Conservation (phyloP, 1,284 basidiomycete species). For the Hemileia vastatrix region DNA sequence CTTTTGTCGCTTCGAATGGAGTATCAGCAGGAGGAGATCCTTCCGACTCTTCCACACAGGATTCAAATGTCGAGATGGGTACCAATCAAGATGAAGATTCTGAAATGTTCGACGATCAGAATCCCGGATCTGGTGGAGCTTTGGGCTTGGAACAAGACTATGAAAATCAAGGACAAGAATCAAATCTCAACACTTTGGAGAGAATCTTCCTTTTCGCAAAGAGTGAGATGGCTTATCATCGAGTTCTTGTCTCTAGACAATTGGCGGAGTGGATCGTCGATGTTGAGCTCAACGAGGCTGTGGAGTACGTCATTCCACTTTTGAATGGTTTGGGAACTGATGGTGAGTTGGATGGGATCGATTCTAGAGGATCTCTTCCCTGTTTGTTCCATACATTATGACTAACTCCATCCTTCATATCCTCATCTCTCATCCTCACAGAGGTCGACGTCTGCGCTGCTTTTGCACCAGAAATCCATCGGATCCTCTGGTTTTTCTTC, state of each 20-base stretch:
- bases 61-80: conserved; percentile 24
- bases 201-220: conserved; percentile 87
- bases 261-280: conserved; percentile 42
- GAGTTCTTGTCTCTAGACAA: conserved; percentile 46
- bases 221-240: conserved; percentile 72
- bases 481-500: conserved; percentile 90
- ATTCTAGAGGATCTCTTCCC: conserved; percentile 18
- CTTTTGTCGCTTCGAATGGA: neutral
- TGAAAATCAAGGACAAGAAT: too few species aligned
- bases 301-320: conserved; percentile 86
- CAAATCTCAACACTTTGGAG: conserved; percentile 74
- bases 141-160: neutral
- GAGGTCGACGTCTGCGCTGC: conserved; percentile 87
- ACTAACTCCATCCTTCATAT: neutral
- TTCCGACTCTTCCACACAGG: conserved; percentile 18
- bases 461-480: conserved; percentile 68
- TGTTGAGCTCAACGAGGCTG: too few species aligned
- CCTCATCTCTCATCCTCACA: conserved; percentile 45
- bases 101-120: neutral
- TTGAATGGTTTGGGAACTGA: conserved; percentile 79
- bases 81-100: neutral
- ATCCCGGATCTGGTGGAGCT: neutral
- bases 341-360: conserved; percentile 49
- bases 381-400: neutral
- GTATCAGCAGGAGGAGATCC: too few species aligned